Base-by-base conservation (phyloP, 345 rosid species). In the Bruguiera sexangula region DNA sequence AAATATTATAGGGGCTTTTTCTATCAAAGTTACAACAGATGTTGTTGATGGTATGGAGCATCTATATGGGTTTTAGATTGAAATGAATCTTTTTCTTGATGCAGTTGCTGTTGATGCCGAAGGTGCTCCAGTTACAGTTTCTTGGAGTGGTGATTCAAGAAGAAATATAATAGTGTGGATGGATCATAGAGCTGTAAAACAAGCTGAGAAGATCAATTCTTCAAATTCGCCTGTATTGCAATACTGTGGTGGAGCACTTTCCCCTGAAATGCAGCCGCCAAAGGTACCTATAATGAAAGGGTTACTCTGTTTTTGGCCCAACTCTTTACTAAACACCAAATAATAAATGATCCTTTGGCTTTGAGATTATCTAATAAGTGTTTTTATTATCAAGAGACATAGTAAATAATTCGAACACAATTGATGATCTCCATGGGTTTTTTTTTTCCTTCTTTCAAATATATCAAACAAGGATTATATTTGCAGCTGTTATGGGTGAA, bases 171-270 rank as follows among this genome's bases (percentile, higher is more conserved):
- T 95, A 39, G 96, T 95, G 6, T 95, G 99, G 97, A 95, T 95
- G 99, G 99, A 95, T 58, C 97, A 92, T 63, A 87, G 99, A 86
- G 97, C 99, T 81, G 90, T 90, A 20, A 88, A 87, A 54, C 97
- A 95, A 85, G 96, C 97, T 34, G 89, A 95, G 75, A 90, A 84
- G 79, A 95, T 95, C 70, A 95, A 95, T 83, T 83, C 99, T 8
- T 73, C 64, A 67, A 88, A 86, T 69, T 92, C 93, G 29, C 88
- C 96, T 0, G 96, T 90, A 5, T 67, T 90, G 19, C 97, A 95
- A 69, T 92, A 88, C 63, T 90, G 99, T 24, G 99, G 99, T 55
- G 97, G 99, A 55, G 88, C 89, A 70, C 84, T 95, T 79, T 95
- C 89, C 34, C 97, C 97, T 9, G 99, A 95, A 75, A 92, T 92